Evolutionary conservation across 495 filamentous ascomycete genomes (phyloP), one percentile per base, ranked within the genome.

Genomic region (Penicillium manginii): DNA sequence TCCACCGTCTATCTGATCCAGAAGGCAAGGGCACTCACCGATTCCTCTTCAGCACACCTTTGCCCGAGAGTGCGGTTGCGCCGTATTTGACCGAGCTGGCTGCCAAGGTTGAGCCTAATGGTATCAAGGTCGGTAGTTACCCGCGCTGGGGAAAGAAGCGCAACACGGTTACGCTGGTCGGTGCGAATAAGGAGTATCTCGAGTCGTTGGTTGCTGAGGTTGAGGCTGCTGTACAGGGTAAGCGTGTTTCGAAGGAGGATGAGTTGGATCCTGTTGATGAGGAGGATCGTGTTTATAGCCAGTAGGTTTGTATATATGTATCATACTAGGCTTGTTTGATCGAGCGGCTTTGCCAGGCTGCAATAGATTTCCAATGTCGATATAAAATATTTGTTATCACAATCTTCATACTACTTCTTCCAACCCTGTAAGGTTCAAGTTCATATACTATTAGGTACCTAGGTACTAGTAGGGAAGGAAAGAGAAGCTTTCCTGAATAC

Each of bases 71-170:
- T 72, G 81, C 80, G 3, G 84, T 98, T 8, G 93, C 94, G 9
- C 81, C 76, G 37, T 97, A 89, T 64, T 74, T 98, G 71, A 92
- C 91, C 3, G 83, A 88, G 60, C 74, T 98, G 55, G 90, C 92
- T 12, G 80, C 69, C 14, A 84, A 81, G 70, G 90, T 90, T 8
- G 84, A 85, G 69, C 73, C 83, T 0, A 82, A 82, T 60, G 91
- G 91, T 0, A 82, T 98, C 52, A 97, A 97, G 76, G 91, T 98
- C n/a, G 94, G 94, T 8, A 96, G 91, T 68, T 98, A 98, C 75
- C 94, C 94, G 21, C 78, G 91, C 48, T 97, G 92, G 94, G 91
- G 88, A 0, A 93, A 89, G 79, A 85, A 85, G 64, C 81, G 82
- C 26, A 98, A 98, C 69, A 93, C 91, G 0, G 90, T 98, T 29